These are phyloP conservation scores for Orobanche coerulescens DNA, from an alignment of 257 asterid genomes.

Conservation along the genomic window DNA sequence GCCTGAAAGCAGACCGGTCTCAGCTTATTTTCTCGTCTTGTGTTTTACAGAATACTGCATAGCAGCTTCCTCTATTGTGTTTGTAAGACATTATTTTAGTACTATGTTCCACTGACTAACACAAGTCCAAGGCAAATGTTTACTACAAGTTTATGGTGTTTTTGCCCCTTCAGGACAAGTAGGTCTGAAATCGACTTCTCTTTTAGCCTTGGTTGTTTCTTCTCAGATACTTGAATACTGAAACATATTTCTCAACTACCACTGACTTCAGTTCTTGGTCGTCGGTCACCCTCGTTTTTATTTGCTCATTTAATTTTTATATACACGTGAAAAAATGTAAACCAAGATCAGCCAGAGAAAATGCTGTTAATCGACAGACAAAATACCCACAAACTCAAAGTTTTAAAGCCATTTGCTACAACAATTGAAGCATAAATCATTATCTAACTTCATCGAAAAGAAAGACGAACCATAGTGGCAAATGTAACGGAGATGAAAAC, in stretches of 20 bases:
- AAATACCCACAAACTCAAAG: neutral
- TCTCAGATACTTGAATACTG: neutral
- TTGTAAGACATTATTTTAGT: neutral
- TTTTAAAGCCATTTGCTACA: slow-evolving; percentile 5
- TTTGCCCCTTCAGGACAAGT: neutral
- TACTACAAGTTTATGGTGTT: neutral
- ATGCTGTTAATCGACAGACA: slow-evolving; percentile 15
- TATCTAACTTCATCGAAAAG: slow-evolving; percentile 17
- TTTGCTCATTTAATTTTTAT: neutral
- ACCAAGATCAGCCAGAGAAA: slow-evolving; percentile 10
- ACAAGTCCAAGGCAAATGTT: neutral
- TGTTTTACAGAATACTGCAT: neutral
- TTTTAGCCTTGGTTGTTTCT: neutral
- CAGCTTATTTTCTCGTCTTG: neutral
- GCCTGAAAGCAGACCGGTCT: neutral
- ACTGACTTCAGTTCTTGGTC: neutral
- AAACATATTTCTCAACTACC: neutral
- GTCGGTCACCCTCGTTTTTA: neutral
- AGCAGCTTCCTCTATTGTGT: neutral
- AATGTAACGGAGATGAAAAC: slow-evolving; percentile 98
- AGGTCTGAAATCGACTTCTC: neutral
- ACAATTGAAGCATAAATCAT: slow-evolving; percentile 8
- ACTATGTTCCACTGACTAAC: neutral
- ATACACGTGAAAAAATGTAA: slow-evolving; percentile 1
- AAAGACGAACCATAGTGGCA: slow-evolving; percentile 89